Evolutionary conservation across 805 yeast genomes (phyloP), one percentile per base, ranked within the genome.

Genomic region (Pichia cabralensis): DNA sequence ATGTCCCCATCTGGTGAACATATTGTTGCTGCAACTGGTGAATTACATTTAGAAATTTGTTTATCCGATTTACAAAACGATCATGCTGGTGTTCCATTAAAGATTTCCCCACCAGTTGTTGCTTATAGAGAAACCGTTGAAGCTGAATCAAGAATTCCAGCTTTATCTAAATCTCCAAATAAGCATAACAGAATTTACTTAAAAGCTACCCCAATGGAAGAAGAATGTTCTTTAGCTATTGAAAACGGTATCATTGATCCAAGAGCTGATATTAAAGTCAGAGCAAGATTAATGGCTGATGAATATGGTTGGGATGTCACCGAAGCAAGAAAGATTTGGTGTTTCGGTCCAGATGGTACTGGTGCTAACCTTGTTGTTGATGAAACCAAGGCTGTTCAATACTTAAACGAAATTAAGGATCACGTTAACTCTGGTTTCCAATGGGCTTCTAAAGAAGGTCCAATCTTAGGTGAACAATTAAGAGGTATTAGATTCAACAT

Each of bases 391-490:
- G 98, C 98, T 61, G 97, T 89, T 48, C 97, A 92, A 76, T 89
- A 88, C 86, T 80, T 89, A 73, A 68, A 75, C 68, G 98, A 89
- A 78, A 92, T 92, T 79, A 89, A 89, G 84, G 98, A 89, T 71
- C 89, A 95, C 61, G 96, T 88, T 61, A 96, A 86, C 62, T 92
- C 98, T 65, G 97, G 96, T 66, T 89, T 89, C 96, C 96, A 89
- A 76, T 92, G 96, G 96, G 97, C 97, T 71, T 76, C 96, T 62
- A 88, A 83, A 76, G 96, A 92, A 71, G 98, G 98, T 77, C 98
- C 98, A 65, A 71, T 89, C 65, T 74, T 92, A 62, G 95, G 94
- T 75, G 97, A 92, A 78, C 73, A 70, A 67, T 70, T 86, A 74
- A 86, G 98, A 78, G 83, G 95, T 59, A 76, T 86, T 60, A 86